Percentiles rank a stretch among this genome's conserved stretches.
These are phyloP conservation scores for Dothiorella sarmentorum DNA, from an alignment of 2,329 filamentous ascomycete species.

Conservation along the genomic window DNA sequence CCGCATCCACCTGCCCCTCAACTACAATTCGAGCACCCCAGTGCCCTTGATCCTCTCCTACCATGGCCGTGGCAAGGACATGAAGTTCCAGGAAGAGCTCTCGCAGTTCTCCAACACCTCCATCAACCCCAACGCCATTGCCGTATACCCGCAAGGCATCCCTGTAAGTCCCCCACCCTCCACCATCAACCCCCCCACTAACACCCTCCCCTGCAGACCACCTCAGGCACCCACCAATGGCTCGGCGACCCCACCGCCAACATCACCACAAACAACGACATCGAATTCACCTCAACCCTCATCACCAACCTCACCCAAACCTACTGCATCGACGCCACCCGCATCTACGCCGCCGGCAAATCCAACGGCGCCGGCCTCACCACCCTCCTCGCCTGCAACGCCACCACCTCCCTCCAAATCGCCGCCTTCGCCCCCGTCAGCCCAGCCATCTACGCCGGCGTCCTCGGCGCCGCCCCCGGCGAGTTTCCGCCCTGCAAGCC, in stretches of 20 bases:
- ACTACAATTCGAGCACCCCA: slow-evolving; percentile 38
- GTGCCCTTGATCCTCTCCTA: slow-evolving; percentile 48
- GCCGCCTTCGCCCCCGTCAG: slow-evolving; percentile 51
- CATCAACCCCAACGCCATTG: slow-evolving; percentile 44
- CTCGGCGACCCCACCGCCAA: slow-evolving; percentile 38
- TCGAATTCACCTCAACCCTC: slow-evolving; percentile 45
- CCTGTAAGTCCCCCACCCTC: slow-evolving; percentile 23
- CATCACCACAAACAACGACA: slow-evolving; percentile 36
- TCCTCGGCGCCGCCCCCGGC: slow-evolving; percentile 24
- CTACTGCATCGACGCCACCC: slow-evolving; percentile 46
- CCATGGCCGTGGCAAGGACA: slow-evolving; percentile 42
- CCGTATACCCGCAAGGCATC: slow-evolving; percentile 45
- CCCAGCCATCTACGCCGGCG: slow-evolving; percentile 44
- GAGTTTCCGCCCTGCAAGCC: slow-evolving; percentile 29
- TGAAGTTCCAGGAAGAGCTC: slow-evolving; percentile 39
- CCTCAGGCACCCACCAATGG: slow-evolving; percentile 32
- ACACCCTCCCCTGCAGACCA: slow-evolving; percentile 7
- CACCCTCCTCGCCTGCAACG: slow-evolving; percentile 47
- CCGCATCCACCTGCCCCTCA: slow-evolving; percentile 38
- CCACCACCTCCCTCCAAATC: slow-evolving; percentile 40
- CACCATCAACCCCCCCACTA: neutral
- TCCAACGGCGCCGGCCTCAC: slow-evolving; percentile 55
- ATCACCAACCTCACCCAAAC: slow-evolving; percentile 36
- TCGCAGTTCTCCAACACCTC: slow-evolving; percentile 46
- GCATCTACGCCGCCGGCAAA: slow-evolving; percentile 50